Evolutionary conservation across 306 rosid species (phyloP).

Genomic region (Sophora flavescens): DNA sequence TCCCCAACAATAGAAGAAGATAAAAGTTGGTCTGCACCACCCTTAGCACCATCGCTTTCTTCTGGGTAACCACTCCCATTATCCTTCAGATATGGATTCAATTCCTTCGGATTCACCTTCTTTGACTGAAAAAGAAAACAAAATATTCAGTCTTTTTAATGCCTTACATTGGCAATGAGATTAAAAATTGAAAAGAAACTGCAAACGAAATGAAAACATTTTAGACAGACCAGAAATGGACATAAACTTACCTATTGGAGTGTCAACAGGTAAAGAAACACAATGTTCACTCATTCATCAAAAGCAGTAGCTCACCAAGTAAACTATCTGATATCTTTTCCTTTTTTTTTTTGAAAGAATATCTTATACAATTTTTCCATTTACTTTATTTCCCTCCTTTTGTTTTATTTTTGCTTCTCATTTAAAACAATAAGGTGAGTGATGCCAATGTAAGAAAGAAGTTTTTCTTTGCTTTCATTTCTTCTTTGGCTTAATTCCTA

Average conservation of each 20-base stretch:
- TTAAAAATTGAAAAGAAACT: constrained; percentile 13
- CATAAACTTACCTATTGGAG: too few species aligned
- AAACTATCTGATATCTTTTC: constrained; percentile 7
- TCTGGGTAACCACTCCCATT: constrained; percentile 89
- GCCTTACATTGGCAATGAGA: constrained; percentile 33
- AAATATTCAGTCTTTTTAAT: neutral
- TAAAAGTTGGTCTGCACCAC: constrained; percentile 54
- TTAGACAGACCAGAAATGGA: neutral
- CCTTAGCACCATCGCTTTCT: constrained; percentile 56
- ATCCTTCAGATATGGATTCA: constrained; percentile 88
- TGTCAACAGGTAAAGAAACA: constrained; percentile 20
- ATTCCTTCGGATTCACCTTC: constrained; percentile 72
- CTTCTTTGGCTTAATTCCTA: neutral
- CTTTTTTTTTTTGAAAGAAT: neutral
- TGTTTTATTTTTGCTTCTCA: neutral
- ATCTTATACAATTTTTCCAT: neutral
- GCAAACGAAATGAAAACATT: constrained; percentile 1
- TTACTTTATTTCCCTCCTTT: constrained; percentile 1
- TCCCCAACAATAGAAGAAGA: constrained; percentile 88
- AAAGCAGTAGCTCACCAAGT: constrained; percentile 1
- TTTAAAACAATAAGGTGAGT: neutral
- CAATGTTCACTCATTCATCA: constrained; percentile 7
- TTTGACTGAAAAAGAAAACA: constrained; percentile 42
- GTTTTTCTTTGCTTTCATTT: neutral
- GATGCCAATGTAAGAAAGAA: neutral